These are phyloP conservation scores for Neospora caninum DNA, from an alignment of 169 alveolate genomes.

Conservation along the genomic window DNA sequence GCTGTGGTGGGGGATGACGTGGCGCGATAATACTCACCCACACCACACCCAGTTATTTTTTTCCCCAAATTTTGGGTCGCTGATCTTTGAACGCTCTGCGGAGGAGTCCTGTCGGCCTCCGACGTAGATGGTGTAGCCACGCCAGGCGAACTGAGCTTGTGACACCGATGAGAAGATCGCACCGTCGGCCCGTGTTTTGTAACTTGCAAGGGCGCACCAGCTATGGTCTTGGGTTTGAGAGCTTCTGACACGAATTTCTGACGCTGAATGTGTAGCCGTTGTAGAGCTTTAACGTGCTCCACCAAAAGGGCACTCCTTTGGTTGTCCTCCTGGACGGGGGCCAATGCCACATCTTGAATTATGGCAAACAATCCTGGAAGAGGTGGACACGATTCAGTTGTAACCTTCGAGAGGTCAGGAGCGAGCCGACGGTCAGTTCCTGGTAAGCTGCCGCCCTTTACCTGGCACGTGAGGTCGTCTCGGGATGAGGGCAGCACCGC, in stretches of 20 bases:
- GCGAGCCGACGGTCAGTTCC: background rate
- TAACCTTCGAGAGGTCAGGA: background rate
- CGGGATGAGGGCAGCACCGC: background rate
- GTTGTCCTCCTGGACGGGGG: background rate
- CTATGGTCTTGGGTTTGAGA: background rate
- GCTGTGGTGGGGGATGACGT: background rate
- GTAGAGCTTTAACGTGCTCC: background rate
- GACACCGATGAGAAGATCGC: too few species aligned
- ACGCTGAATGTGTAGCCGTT: background rate
- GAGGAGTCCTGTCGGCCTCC: too few species aligned
- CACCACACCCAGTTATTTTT: too few species aligned
- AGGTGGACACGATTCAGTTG: background rate
- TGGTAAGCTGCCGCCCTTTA: background rate
- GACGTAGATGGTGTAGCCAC: too few species aligned
- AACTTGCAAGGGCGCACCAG: background rate
- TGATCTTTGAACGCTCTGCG: background rate
- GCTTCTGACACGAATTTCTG: background rate
- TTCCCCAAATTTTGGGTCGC: background rate
- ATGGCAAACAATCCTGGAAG: background rate
- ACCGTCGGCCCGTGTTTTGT: too few species aligned
- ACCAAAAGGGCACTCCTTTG: background rate
- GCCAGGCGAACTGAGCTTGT: too few species aligned
- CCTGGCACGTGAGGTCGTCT: background rate
- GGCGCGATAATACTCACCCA: too few species aligned
- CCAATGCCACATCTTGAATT: background rate